Evolutionary conservation across 2,329 filamentous ascomycete genomes (phyloP).

Genomic region (Lecanicillium sp.): DNA sequence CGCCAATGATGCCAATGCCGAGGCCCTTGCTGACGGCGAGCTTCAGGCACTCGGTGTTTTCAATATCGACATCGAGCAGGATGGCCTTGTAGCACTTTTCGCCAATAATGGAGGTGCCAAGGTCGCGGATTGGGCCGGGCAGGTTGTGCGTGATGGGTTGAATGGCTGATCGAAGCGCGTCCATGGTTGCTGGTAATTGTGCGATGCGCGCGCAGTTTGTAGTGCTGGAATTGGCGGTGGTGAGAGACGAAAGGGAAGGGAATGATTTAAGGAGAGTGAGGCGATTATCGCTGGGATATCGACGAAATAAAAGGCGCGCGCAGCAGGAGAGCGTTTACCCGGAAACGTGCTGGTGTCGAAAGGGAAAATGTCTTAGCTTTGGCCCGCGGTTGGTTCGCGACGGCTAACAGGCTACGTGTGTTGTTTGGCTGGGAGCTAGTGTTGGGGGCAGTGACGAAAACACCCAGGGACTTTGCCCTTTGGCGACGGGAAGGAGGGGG

Average conservation of each 20-base stretch:
- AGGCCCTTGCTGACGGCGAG: conserved; percentile 87
- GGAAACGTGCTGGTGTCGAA: not conserved
- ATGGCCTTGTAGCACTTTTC: conserved; percentile 77
- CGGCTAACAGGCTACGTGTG: no score
- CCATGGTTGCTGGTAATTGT: conserved; percentile 44
- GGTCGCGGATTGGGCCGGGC: conserved; percentile 64
- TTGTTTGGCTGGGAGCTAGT: no score
- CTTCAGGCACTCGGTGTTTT: conserved; percentile 72
- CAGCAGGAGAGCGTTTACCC: not conserved
- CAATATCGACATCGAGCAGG: conserved; percentile 74
- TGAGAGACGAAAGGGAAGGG: conserved; percentile 2
- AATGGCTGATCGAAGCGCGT: conserved; percentile 51
- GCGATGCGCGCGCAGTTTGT: no score
- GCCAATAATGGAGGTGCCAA: conserved; percentile 74
- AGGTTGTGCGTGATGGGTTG: conserved; percentile 65
- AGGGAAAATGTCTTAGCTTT: no score
- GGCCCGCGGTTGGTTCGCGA: no score
- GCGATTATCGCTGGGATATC: no score
- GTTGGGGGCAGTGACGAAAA: no score
- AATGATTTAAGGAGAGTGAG: conserved; percentile 1
- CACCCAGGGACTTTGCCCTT: no score
- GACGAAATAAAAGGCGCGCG: not conserved
- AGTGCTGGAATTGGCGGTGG: conserved; percentile 6
- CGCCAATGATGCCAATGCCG: conserved; percentile 86
- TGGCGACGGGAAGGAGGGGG: no score